Evolutionary conservation across 352 stramenopile genomes (phyloP), one percentile per base, ranked within the genome.

Genomic region (Phytophthora agathidicida): DNA sequence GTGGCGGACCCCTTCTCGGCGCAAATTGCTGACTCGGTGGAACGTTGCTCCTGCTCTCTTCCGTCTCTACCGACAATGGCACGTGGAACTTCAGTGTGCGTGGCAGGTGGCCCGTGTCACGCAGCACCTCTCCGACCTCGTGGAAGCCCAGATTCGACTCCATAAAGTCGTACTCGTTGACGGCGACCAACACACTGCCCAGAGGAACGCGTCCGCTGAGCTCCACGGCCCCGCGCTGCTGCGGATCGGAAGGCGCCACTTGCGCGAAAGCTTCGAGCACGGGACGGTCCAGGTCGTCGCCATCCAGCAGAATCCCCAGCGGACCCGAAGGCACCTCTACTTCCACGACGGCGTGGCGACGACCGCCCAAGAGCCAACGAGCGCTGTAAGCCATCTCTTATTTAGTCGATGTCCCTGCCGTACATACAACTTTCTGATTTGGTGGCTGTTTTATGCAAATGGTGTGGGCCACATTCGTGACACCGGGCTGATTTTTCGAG

Each of bases 91-190:
- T 47, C 36, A 89, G 47, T 16, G 45, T 68, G 8, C 81, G 74
- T 17, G 59, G 50, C 17, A 78, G 10, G 20, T 79, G 64, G 14
- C 57, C 73, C 13, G 72, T 82, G 2, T 89, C 77, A 19, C 77
- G 67, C 36, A 94, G 63, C 19, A 92, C 65, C 5, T 54, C 50
- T 0, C 76, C 63, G 14, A 87, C 62, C 2, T 87, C 73, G 5
- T 71, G 27, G 11, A 91, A 63, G 31, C 65, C 55, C 35, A 86
- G 47, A 22, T 72, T 59, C 14, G 56, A 46, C 0, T 59, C 36
- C 3, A 81, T 38, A 3, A 91, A 73, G 22, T 93, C 63, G 37
- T 68, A 52, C 13, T 84, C 68, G 42, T 94, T 93, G n/a, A 94
- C 66, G 3, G 54, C 65, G 9, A 86, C 57, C 19, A 94, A 64